phyloP scores from a whole-genome alignment of 495 filamentous ascomycete genomes.

The Penicillium coffeae region DNA sequence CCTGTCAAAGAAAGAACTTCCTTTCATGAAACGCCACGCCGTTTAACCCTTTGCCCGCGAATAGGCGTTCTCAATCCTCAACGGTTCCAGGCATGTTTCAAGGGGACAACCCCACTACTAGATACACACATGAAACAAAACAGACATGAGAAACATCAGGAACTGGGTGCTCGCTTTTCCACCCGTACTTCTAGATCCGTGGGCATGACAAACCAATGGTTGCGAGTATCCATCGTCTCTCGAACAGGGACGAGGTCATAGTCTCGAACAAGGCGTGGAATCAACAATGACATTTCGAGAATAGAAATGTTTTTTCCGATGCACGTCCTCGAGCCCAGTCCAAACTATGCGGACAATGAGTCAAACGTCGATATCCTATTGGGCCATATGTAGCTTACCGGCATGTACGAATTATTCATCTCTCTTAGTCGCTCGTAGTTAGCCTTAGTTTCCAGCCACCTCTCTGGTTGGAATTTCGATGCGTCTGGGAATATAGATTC shows the following conservation, averaged over 20 bases:
- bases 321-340: conserved; percentile 42
- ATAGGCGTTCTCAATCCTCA: background rate
- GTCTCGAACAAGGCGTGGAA: conserved; percentile 40
- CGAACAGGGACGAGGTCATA: conserved; percentile 37
- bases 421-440: conserved; percentile 27
- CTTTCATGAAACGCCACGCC: background rate
- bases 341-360: conserved; percentile 32
- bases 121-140: background rate
- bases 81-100: background rate
- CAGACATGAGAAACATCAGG: background rate
- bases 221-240: conserved; percentile 34
- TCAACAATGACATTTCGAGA: conserved; percentile 46
- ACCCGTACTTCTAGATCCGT: conserved; percentile 32
- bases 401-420: conserved; percentile 45
- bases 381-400: conserved; percentile 22
- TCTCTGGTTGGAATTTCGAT: conserved; percentile 29
- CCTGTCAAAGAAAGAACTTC: background rate
- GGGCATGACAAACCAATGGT: conserved; percentile 50
- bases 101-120: background rate
- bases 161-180: background rate
- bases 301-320: conserved; percentile 47
- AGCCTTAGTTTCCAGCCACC: conserved; percentile 35
- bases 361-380: background rate
- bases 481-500: conserved; percentile 41
- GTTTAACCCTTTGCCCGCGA: background rate